A percentile compares a stretch with the other conserved stretches of the same genome.
Evolutionary conservation across 2,329 filamentous ascomycete species (phyloP).

Genomic region (Sporothrix inflata): DNA sequence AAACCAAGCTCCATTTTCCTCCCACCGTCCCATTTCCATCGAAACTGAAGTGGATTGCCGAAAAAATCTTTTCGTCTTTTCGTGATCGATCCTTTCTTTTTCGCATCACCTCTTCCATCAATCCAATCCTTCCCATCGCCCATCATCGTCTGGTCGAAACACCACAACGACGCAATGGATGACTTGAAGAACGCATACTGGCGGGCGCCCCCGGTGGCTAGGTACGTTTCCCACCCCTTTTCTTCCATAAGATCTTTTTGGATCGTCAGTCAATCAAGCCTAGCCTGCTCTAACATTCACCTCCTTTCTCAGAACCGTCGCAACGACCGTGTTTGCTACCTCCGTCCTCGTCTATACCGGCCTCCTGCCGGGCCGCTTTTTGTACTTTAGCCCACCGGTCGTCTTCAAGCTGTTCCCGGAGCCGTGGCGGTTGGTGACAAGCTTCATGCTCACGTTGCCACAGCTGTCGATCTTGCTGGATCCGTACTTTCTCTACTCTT

Average conservation of each 20-base stretch:
- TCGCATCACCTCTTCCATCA: not conserved
- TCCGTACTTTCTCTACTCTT: slow-evolving; percentile 78
- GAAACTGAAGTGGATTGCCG: not conserved
- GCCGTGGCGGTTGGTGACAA: slow-evolving; percentile 50
- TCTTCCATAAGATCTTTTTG: not conserved
- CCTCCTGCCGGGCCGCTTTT: slow-evolving; percentile 54
- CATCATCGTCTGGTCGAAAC: not conserved
- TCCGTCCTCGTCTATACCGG: slow-evolving; percentile 65
- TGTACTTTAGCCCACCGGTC: slow-evolving; percentile 57
- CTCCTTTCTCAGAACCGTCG: slow-evolving; percentile 60
- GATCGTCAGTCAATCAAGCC: not conserved
- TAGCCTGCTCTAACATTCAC: slow-evolving; percentile 1
- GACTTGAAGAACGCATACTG: slow-evolving; percentile 48
- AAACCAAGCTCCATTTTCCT: not conserved
- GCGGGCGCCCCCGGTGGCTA: slow-evolving; percentile 48
- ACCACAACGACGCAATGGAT: slow-evolving; percentile 41
- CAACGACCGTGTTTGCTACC: slow-evolving; percentile 63
- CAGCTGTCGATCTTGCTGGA: slow-evolving; percentile 65
- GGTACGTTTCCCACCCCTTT: slow-evolving; percentile 37
- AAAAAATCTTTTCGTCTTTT: slow-evolving; percentile 8
- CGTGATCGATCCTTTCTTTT: not conserved
- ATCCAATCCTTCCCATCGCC: not conserved
- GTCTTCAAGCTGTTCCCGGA: slow-evolving; percentile 60
- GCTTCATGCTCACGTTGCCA: slow-evolving; percentile 49
- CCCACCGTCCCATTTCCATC: not conserved